These are phyloP conservation scores for Coemansia umbellata DNA, from an alignment of 192 early-diverging fungal species.

Conservation along the genomic window DNA sequence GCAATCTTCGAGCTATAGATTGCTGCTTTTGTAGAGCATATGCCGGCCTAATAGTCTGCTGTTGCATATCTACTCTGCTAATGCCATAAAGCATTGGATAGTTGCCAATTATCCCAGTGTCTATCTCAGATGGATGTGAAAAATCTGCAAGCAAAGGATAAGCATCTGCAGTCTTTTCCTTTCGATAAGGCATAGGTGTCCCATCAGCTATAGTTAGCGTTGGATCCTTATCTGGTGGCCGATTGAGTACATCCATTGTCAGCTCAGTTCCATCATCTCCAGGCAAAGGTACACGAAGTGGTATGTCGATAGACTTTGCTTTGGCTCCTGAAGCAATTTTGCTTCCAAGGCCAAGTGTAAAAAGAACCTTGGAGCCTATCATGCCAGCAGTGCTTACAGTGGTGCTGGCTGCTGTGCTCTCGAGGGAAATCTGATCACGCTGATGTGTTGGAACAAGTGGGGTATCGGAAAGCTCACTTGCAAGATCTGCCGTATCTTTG, in stretches of 20 bases:
- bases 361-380: background rate
- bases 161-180: constrained; percentile 32
- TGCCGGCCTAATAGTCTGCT: no score
- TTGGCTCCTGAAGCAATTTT: background rate
- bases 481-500: constrained; percentile 41
- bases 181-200: constrained; percentile 24
- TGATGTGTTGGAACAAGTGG: constrained; percentile 17
- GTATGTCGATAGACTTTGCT: background rate
- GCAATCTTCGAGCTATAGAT: constrained; percentile 1
- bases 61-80: no score
- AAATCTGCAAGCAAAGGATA: constrained; percentile 29
- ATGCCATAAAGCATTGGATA: no score
- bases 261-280: constrained; percentile 39
- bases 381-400: background rate
- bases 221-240: constrained; percentile 37
- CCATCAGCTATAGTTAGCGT: constrained; percentile 30
- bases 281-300: constrained; percentile 10
- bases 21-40: constrained; percentile 2
- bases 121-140: constrained; percentile 2
- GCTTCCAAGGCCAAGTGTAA: constrained; percentile 3
- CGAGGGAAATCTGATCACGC: background rate
- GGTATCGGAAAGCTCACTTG: constrained; percentile 31
- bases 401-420: background rate
- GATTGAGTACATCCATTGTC: constrained; percentile 38
- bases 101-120: no score